A percentile compares a stretch with the other conserved stretches of the same genome.
Conservation (phyloP, 768 basidiomycete species). For the Hemileccinum impolitum region DNA sequence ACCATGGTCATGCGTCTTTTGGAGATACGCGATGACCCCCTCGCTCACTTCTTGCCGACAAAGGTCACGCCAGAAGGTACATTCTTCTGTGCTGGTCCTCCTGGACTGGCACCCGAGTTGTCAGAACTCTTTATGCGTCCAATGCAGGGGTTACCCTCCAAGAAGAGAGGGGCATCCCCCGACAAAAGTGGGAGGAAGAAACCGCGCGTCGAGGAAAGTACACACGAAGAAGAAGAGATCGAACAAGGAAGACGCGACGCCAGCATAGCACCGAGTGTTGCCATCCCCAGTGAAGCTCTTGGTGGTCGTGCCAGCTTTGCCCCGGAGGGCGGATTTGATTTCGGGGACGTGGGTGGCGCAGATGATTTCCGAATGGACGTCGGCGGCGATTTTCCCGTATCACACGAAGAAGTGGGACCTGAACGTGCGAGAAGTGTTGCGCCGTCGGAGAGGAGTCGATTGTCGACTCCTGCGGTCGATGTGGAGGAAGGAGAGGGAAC, state of each 20-base stretch:
- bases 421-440: slow-evolving; percentile 47
- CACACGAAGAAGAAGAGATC: slow-evolving; percentile 53
- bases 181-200: slow-evolving; percentile 57
- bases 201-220: slow-evolving; percentile 51
- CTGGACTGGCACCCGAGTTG: slow-evolving; percentile 79
- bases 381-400: slow-evolving; percentile 42
- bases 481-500: slow-evolving; percentile 61
- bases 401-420: slow-evolving; percentile 29
- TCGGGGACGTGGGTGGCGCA: slow-evolving; percentile 52
- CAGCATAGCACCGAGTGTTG: slow-evolving; percentile 60
- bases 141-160: slow-evolving; percentile 45
- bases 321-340: slow-evolving; percentile 57
- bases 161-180: slow-evolving; percentile 59
- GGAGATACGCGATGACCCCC: slow-evolving; percentile 81
- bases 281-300: slow-evolving; percentile 53
- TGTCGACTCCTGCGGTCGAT: slow-evolving; percentile 67
- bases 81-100: slow-evolving; percentile 82
- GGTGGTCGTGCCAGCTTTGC: slow-evolving; percentile 52
- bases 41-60: slow-evolving; percentile 82
- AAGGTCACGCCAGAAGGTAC: slow-evolving; percentile 66
- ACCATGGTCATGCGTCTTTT: slow-evolving; percentile 81
- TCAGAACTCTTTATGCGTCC: slow-evolving; percentile 84
- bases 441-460: slow-evolving; percentile 54
- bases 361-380: slow-evolving; percentile 77
- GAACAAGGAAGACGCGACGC: slow-evolving; percentile 69